A percentile compares a stretch with the other conserved stretches of the same genome.
These are phyloP conservation scores for Metschnikowia corniflorae DNA, from an alignment of 805 yeast genomes.

Conservation along the genomic window DNA sequence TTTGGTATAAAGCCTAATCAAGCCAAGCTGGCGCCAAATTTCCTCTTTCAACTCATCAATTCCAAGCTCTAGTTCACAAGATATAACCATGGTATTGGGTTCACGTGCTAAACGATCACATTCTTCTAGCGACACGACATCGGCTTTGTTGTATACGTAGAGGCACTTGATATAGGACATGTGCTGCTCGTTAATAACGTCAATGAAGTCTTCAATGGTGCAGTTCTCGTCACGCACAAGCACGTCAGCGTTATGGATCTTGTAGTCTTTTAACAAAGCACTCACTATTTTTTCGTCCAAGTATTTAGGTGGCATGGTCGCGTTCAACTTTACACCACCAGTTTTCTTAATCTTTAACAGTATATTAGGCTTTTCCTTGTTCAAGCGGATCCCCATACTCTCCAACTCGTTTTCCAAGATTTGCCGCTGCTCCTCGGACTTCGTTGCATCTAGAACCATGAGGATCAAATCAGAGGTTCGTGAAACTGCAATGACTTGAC, in stretches of 20 bases:
- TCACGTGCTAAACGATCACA: constrained; percentile 88
- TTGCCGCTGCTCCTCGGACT: constrained; percentile 82
- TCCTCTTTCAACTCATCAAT: constrained; percentile 85
- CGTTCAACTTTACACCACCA: constrained; percentile 87
- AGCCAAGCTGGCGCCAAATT: constrained; percentile 83
- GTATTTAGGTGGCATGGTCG: constrained; percentile 76
- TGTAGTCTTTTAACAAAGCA: constrained; percentile 78
- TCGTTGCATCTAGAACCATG: constrained; percentile 95
- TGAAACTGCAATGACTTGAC: constrained; percentile 95
- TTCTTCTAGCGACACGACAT: constrained; percentile 92
- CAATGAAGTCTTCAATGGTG: constrained; percentile 89
- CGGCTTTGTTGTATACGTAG: constrained; percentile 92
- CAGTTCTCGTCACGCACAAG: constrained; percentile 82
- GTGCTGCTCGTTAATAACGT: constrained; percentile 82
- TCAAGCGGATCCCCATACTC: constrained; percentile 88
- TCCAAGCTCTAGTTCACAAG: constrained; percentile 86
- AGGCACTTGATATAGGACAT: constrained; percentile 87
- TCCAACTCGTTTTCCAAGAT: constrained; percentile 87
- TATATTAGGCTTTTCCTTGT: constrained; percentile 74
- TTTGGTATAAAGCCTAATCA: constrained; percentile 83
- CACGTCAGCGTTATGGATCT: constrained; percentile 91
- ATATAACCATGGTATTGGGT: constrained; percentile 91
- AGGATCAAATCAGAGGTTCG: constrained; percentile 89
- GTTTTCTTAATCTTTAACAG: constrained; percentile 74
- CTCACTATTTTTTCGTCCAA: constrained; percentile 77